Evolutionary conservation across 1,284 basidiomycete species (phyloP).

Genomic region (Pyrrhoderma lamaoense): DNA sequence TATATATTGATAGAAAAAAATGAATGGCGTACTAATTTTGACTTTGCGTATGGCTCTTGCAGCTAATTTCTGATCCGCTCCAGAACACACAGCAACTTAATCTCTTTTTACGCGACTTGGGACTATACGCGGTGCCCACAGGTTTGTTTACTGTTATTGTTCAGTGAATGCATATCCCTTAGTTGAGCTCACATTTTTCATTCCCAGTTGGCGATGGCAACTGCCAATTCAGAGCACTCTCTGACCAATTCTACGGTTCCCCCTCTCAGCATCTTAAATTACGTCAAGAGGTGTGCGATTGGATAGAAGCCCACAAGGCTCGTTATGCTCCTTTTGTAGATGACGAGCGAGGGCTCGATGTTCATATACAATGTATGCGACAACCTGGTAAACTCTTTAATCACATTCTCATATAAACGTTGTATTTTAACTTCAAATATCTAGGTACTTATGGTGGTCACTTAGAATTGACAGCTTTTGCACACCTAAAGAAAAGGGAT

Average conservation of each 20-base stretch:
- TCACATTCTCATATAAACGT: conserved; percentile 22
- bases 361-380: conserved; percentile 69
- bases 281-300: conserved; percentile 73
- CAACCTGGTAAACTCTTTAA: conserved; percentile 51
- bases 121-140: conserved; percentile 32
- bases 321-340: conserved; percentile 87
- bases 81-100: conserved; percentile 59
- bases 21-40: no score
- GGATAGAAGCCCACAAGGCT: conserved; percentile 62
- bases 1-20: no score
- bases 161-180: no score
- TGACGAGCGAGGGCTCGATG: conserved; percentile 68
- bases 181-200: conserved; percentile 47
- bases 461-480: conserved; percentile 84
- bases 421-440: conserved; percentile 4
- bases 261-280: conserved; percentile 64
- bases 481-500: conserved; percentile 68
- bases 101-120: conserved; percentile 62
- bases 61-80: conserved; percentile 57
- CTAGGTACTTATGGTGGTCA: conserved; percentile 86
- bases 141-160: no score
- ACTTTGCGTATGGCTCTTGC: conserved; percentile 12
- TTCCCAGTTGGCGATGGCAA: conserved; percentile 80
- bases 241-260: conserved; percentile 77
- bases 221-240: conserved; percentile 78